Evolutionary conservation across 2,329 filamentous ascomycete species (phyloP).

Genomic region (Cladophialophora exuberans): DNA sequence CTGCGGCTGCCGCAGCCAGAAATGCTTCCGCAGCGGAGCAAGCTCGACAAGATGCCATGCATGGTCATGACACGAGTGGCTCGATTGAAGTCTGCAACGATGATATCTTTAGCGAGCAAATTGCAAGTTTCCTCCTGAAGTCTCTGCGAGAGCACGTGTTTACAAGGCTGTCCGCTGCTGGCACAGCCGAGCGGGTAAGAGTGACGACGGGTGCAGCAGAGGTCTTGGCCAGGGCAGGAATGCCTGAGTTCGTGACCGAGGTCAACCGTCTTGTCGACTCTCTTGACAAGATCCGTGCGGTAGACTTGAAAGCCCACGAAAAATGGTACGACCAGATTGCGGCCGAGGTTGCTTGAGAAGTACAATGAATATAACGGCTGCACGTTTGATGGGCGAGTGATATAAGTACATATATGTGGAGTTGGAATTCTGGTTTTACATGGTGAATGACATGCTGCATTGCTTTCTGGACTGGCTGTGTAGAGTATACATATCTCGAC

Average conservation of each 20-base stretch:
- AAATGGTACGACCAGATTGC: constrained; percentile 59
- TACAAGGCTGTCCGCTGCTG: constrained; percentile 62
- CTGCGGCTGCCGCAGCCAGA: constrained; percentile 50
- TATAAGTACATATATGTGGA: background rate
- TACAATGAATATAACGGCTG: background rate
- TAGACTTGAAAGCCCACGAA: constrained; percentile 62
- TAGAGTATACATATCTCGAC: background rate
- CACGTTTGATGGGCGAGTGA: background rate
- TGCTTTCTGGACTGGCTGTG: constrained; percentile 1
- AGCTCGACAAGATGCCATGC: constrained; percentile 40
- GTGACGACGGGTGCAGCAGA: constrained; percentile 62
- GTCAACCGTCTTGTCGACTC: constrained; percentile 63
- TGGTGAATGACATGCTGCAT: background rate
- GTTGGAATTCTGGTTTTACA: background rate
- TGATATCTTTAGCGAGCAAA: constrained; percentile 60
- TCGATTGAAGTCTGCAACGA: constrained; percentile 40
- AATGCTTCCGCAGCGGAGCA: constrained; percentile 28
- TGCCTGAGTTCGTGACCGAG: constrained; percentile 64
- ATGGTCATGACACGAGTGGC: constrained; percentile 28
- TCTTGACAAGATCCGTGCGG: constrained; percentile 59
- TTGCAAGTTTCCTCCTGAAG: constrained; percentile 63
- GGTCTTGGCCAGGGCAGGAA: constrained; percentile 60
- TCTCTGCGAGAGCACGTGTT: constrained; percentile 60
- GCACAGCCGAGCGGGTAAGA: constrained; percentile 61
- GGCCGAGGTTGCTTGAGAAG: constrained; percentile 11